Conservation (phyloP, 768 basidiomycete genomes). For the Mycena pura region DNA sequence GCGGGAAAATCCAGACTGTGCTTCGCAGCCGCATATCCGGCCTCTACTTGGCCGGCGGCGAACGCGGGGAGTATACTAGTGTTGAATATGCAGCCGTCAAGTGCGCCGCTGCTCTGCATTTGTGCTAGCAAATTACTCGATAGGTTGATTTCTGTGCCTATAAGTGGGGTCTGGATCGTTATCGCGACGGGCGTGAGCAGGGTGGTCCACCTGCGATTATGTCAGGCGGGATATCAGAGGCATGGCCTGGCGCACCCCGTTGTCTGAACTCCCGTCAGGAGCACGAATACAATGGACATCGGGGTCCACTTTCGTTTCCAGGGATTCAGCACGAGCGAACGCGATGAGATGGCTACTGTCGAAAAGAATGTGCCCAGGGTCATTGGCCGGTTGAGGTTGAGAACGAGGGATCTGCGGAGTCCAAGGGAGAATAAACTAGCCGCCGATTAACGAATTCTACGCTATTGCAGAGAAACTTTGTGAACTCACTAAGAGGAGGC, state of each 20-base stretch:
- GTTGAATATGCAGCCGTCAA: not conserved
- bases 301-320: not conserved
- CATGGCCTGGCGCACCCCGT: not conserved
- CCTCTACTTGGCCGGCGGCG: not conserved
- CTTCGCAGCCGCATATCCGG: not conserved
- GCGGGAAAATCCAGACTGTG: not conserved
- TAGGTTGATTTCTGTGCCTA: not conserved
- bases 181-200: not conserved
- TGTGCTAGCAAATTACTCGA: not conserved
- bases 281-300: not conserved
- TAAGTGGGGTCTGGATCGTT: not conserved
- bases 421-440: slow-evolving; percentile 2
- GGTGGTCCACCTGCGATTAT: not conserved
- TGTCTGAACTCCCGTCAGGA: not conserved
- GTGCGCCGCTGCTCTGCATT: not conserved
- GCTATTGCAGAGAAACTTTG: not conserved
- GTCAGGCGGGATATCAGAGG: not conserved
- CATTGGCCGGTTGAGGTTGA: not conserved
- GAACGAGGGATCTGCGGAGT: not conserved
- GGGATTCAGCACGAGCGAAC: not conserved
- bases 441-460: no score
- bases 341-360: not conserved
- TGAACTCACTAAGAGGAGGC: not conserved
- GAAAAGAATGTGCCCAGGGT: not conserved
- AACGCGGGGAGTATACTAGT: not conserved